Percentiles rank a stretch among this genome's conserved stretches.
phyloP scores from a whole-genome alignment of 345 rosid genomes.

The Eucalyptus erythrocorys region DNA sequence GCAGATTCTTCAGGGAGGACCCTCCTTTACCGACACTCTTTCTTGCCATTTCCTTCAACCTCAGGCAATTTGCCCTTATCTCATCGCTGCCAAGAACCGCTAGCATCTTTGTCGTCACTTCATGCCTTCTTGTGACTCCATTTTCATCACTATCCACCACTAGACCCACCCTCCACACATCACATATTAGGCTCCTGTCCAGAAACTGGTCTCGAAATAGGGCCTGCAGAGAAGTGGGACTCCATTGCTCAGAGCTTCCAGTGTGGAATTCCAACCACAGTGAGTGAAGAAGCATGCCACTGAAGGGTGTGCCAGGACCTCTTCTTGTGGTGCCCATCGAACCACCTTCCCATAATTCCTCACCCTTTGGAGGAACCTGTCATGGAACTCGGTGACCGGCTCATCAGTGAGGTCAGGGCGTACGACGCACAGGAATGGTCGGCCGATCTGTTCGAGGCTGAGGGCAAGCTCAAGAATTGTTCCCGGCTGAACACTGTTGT shows the following conservation, averaged over 20 bases:
- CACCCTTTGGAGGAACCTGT: conserved; percentile 2
- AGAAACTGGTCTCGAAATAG: conserved; percentile 6
- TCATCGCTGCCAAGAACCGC: background rate
- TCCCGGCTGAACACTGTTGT: background rate
- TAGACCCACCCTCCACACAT: background rate
- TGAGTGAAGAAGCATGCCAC: conserved; percentile 15
- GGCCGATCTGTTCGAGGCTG: conserved; percentile 11
- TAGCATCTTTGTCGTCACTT: conserved; percentile 2
- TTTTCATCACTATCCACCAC: background rate
- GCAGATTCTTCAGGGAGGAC: conserved; percentile 10
- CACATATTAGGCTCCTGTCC: conserved; percentile 9
- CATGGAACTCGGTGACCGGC: background rate
- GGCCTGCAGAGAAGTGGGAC: conserved; percentile 30
- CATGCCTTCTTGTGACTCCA: background rate
- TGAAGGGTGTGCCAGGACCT: conserved; percentile 10
- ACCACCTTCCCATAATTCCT: background rate
- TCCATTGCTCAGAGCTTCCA: conserved; percentile 7
- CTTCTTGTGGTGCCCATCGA: conserved; percentile 12
- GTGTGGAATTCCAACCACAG: conserved; percentile 9
- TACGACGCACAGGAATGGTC: conserved; percentile 23
- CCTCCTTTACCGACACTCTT: conserved; percentile 7
- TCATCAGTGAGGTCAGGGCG: conserved; percentile 1
- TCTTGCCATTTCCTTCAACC: conserved; percentile 9
- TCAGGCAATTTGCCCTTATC: conserved; percentile 1
- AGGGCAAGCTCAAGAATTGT: conserved; percentile 26